Base-by-base conservation (phyloP, 331 rosid species). In the Rhamnella rubrinervis region DNA sequence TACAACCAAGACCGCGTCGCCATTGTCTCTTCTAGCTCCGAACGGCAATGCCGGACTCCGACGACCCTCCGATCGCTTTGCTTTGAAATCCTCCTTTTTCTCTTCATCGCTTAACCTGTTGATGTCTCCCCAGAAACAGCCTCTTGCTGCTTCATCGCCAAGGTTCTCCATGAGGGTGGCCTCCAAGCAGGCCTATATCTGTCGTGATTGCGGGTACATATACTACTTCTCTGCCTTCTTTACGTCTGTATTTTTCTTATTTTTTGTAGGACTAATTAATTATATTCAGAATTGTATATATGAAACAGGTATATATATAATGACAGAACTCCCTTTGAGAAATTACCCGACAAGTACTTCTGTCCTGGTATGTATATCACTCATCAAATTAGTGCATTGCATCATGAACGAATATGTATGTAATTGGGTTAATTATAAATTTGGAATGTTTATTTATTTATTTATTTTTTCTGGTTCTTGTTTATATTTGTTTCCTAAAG, bases 151-250 rank as follows among this genome's bases (percentile, higher is more conserved):
- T n/a, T 46, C 65, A 10, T 28, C 85, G 2, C 85, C 96, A 46
- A 89, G 78, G 70, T 81, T 87, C 80, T 87, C 92, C 77, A 89
- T 92, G 97, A 92, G 97, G 6, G 81, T 83, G 1, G 88, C 97
- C 57, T 87, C 96, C 73, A 92, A 92, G 74, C 87, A 89, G 78
- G 71, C 95, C 79, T 93, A 93, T 70, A 88, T 93, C 70, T 93
- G 98, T 62, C 97, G 95, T 10, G 97, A 93, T 74, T 93, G 98
- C 98, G 97, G 97, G 97, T 93, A 71, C 66, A 46, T 23, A 13
- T 61, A 11, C 9, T 0, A 15, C 62, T 66, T 64, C n/a, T 51
- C 68, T n/a, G 15, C 9, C 40, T 11, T 13, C 52, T 41, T 25
- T 59, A 19, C 52, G 53, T 35, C 28, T 6, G 12, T 60, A 19